Evolutionary conservation across 1,139 yeast species (phyloP), one percentile per base, ranked within the genome.

Genomic region (Taiozyma sp.): DNA sequence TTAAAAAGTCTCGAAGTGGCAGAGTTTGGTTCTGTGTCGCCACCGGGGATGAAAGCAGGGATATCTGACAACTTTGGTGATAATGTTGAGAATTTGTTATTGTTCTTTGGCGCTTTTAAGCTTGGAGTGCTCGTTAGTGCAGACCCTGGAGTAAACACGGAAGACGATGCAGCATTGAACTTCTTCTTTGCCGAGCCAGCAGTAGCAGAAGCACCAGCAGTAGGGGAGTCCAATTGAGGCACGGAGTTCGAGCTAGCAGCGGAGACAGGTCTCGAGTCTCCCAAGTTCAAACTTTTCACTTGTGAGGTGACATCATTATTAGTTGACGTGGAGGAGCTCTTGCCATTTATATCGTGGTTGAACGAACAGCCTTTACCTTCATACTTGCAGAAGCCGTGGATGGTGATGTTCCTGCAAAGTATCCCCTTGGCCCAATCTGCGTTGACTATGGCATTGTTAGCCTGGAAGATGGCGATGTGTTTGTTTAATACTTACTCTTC

Each of bases 331-430:
- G 27, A 45, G 29, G 27, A 45, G 29, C 49, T 48, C 43, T 40
- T 40, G 6, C 43, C 43, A 8, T 23, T 23, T 19, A 24, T 40
- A 46, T 79, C 81, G 63, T 90, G 97, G 51, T 81, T 83, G 66
- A 89, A 90, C 3, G 87, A 87, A 66, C 97, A 90, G 22, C 97
- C 96, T 64, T 89, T 90, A 60, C 87, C 87, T 60, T 88, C 93
- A 70, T 80, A 90, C 68, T 89, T 89, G 73, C 97, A 91, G 63
- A 80, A 89, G 10, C 97, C 97, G 70, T 89, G 91, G 46, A 89
- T 88, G 49, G 85, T 80, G 52, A 90, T 84, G 65, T 90, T 90
- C 66, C 93, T 79, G 70, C 97, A 90, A 53, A 87, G 91, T 41
- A 90, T 85, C 59, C 85, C 89, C 67, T 80, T 84, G 8, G 95